Percentiles rank a stretch among this genome's conserved stretches.
These are phyloP conservation scores for Gracilariopsis chorda DNA, from an alignment of 23 red algal species.

Conservation along the genomic window DNA sequence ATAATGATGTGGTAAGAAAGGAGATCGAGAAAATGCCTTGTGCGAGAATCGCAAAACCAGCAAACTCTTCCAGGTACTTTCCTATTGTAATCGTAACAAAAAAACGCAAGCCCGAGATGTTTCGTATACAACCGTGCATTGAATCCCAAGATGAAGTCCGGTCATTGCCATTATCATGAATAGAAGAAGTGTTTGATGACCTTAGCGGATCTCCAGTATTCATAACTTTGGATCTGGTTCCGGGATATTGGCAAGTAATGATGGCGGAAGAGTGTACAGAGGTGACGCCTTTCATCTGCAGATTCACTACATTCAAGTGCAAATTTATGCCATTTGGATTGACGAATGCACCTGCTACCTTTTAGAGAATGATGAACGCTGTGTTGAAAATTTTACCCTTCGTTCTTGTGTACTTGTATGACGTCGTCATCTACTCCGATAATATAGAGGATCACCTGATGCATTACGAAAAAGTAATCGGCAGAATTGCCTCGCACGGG, in stretches of 20 bases:
- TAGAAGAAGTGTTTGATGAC: neutral
- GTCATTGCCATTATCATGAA: neutral
- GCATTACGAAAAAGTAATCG: neutral
- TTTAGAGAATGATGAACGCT: neutral
- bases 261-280: neutral
- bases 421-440: neutral
- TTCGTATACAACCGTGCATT: neutral
- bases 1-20: neutral
- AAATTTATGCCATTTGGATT: conserved; percentile 2
- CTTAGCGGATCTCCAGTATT: neutral
- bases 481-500: neutral
- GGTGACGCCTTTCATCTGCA: neutral
- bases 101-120: neutral
- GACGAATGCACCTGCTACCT: neutral
- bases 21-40: neutral
- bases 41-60: neutral
- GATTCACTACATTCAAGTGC: neutral
- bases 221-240: neutral
- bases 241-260: neutral
- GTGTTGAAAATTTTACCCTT: neutral
- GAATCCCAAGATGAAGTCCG: neutral
- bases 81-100: neutral
- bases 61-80: neutral
- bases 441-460: neutral
- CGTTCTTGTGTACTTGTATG: neutral